Percentiles rank a stretch among this genome's conserved stretches.
Evolutionary conservation across 495 filamentous ascomycete species (phyloP).

Genomic region (Hyaloscypha bicolor): DNA sequence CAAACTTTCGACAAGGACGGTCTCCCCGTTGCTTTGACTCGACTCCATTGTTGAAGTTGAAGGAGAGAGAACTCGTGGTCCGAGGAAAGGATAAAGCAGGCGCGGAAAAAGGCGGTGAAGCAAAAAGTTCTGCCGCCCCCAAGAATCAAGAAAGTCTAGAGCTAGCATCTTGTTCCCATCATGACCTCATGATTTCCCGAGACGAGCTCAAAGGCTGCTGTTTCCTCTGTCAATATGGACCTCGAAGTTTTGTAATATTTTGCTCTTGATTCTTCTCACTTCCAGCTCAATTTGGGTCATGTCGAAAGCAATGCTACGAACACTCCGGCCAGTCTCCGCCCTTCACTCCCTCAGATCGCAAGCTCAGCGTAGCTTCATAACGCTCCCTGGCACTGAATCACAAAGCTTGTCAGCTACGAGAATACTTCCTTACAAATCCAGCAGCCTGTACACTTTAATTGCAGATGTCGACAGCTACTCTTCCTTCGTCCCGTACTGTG

Average conservation of each 20-base stretch:
- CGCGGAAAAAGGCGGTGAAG: neutral
- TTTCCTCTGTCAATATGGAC: neutral
- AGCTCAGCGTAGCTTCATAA: conserved; percentile 39
- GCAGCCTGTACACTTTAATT: conserved; percentile 76
- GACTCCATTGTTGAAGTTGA: conserved; percentile 20
- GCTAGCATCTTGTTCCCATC: neutral
- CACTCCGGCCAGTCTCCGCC: conserved; percentile 7
- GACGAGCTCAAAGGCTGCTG: neutral
- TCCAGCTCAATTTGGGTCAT: conserved; percentile 7
- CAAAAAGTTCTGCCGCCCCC: neutral
- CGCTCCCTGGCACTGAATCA: conserved; percentile 39
- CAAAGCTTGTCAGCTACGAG: conserved; percentile 71
- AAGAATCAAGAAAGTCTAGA: neutral
- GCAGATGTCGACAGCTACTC: conserved; percentile 81
- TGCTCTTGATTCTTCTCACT: neutral
- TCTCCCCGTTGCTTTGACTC: conserved; percentile 18
- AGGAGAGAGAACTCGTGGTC: neutral
- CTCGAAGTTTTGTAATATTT: conserved; percentile 4
- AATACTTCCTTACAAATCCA: conserved; percentile 75
- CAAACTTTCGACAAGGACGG: conserved; percentile 16
- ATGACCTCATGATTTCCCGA: conserved; percentile 17
- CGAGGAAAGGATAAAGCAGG: neutral
- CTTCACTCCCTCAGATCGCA: conserved; percentile 17
- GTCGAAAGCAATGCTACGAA: conserved; percentile 25
- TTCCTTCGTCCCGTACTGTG: conserved; percentile 85